Base-by-base conservation (phyloP, 352 stramenopile genomes). In the Lagenidium sp. region DNA sequence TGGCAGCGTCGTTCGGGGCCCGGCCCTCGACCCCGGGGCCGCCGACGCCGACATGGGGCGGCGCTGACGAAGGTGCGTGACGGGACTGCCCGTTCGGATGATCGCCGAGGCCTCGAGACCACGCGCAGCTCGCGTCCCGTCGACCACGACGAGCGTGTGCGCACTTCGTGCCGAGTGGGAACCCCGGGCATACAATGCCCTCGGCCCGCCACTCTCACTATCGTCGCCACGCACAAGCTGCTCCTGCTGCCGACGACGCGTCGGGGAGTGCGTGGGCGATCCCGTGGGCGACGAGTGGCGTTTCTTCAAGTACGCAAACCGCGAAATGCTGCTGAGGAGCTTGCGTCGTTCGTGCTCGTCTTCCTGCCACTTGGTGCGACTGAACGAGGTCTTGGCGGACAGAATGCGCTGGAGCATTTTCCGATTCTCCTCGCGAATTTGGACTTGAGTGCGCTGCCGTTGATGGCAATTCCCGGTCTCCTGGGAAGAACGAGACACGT, bases 361-460 rank as follows among this genome's bases (percentile, higher is more conserved):
- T 6, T 55, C 42, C 6, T 57, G 46, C 55, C 67, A 65, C 5
- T 32, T 44, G 0, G 60, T 48, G 7, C 65, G 52, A 45, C 65
- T 76, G 36, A 82, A 57, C 16, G 60, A 68, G 20, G 61, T 71
- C 45, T 62, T 61, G 22, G 63, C 57, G 11, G 50, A 53, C 32
- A 81, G 50, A 23, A 82, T 79, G 18, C 65, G 63, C 11, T 63
- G 57, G 8, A 74, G 55, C 36, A 84, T 44, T 25, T 56, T 60
- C 43, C 65, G 68, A 44, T 84, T 84, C 46, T 84, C 71, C 28
- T 63, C 29, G 3, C 63, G 23, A 31, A 84, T 72, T 30, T 67
- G 61, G 1, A 44, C 34, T 21, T 80, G 68, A 16, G 48, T 47
- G 50, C 57, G 64, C 31, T 55, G 58, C 19, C 57, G 52, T 7